Evolutionary conservation across 225 moss, liverwort and hornwort species (phyloP), one percentile per base, ranked within the genome.

Genomic region (Thuidium tamariscinum): DNA sequence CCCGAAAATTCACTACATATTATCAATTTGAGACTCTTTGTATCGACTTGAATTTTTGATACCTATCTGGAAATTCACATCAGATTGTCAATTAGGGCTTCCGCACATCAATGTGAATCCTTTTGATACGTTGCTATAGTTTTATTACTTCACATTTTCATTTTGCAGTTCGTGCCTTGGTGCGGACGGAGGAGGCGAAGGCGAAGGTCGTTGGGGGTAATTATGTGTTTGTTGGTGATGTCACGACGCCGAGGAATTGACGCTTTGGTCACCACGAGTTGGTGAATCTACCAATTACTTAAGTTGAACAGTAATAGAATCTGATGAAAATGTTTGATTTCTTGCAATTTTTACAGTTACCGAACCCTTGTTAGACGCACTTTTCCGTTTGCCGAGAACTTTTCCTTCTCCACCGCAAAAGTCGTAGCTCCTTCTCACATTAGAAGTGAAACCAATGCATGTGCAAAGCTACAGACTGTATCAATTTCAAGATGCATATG

Each of bases 181-280:
- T 96, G 89, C 89, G 96, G 78, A 93, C 91, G 60, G 98, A 96
- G 83, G 93, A 91, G 41, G 83, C 90, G 32, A 96, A 97, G 89
- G 89, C 77, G 63, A 82, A 89, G 69, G 54, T 95, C 22, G 96
- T 94, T 49, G 95, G 95, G 1, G 95, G 94, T 10, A 84, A n/a
- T n/a, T n/a, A 87, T 10, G 56, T 95, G 12, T 95, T 95, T 73
- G 73, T 96, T 15, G 95, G 96, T 63, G 96, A 98, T 41, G 89
- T 96, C 73, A 87, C 90, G 13, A 96, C 26, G 89, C 94, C 22
- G 95, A 39, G 98, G 94, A 17, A 82, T 94, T 17, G 93, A 98
- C 82, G 95, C 89, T 10, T 83, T 98, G 82, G 91, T 98, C 79
- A 86, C 91, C 46, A 89, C 96, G 30, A 98, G 98, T 34, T n/a